Evolutionary conservation across 306 rosid species (phyloP).

Genomic region (Gastrolobium villosum): DNA sequence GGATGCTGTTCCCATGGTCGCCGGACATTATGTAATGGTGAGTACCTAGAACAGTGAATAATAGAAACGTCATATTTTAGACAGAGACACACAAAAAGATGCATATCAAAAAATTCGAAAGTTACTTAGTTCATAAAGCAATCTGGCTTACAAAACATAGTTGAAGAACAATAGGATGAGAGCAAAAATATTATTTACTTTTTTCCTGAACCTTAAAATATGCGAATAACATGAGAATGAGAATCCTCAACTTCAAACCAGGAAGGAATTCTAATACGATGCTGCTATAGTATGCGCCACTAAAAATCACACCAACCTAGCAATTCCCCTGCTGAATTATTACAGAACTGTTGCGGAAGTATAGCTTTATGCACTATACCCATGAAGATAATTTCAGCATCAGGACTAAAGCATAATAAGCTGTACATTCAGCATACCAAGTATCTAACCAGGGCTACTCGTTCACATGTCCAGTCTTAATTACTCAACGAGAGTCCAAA

Average conservation of each 20-base stretch:
- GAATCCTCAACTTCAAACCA: conserved; percentile 9
- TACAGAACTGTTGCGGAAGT: neutral
- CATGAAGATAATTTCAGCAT: conserved; percentile 3
- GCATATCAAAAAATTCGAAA: conserved; percentile 21
- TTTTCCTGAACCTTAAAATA: conserved; percentile 18
- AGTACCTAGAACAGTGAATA: conserved; percentile 69
- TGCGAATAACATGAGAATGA: conserved; percentile 4
- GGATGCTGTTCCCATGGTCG: conserved; percentile 88
- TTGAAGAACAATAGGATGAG: conserved; percentile 21
- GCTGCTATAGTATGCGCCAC: neutral
- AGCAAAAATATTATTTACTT: neutral
- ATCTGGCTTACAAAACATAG: conserved; percentile 4
- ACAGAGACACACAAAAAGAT: neutral
- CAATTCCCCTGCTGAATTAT: neutral
- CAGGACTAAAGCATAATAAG: conserved; percentile 4
- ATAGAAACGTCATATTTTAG: conserved; percentile 23
- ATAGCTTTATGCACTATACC: neutral
- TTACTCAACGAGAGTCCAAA: neutral
- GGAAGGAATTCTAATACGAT: neutral
- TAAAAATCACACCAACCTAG: neutral
- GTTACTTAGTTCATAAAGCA: conserved; percentile 21
- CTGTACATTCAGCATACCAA: neutral
- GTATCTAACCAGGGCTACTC: neutral
- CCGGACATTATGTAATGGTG: conserved; percentile 92
- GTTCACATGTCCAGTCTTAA: neutral